These are phyloP conservation scores for Heterobasidion occidentale DNA, from an alignment of 1,284 basidiomycete species.

Conservation along the genomic window DNA sequence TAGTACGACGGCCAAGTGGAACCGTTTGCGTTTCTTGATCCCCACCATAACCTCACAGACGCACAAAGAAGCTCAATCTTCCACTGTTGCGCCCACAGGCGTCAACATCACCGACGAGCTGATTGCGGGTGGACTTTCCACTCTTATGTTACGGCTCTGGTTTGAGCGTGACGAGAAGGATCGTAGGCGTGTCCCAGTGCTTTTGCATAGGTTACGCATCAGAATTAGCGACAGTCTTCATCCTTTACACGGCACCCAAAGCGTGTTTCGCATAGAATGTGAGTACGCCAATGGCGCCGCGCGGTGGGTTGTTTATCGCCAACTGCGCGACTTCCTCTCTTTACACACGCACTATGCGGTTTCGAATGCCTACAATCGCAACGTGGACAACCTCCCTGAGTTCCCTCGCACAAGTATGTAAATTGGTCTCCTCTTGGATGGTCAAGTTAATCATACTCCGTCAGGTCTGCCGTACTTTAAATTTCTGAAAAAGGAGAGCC, in stretches of 20 bases:
- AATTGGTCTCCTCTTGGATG: neutral
- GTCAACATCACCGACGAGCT: constrained; percentile 85
- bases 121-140: constrained; percentile 73
- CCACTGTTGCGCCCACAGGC: constrained; percentile 38
- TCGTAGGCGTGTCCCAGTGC: constrained; percentile 75
- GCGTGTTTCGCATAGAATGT: constrained; percentile 90
- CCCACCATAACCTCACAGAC: constrained; percentile 37
- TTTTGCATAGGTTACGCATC: constrained; percentile 83
- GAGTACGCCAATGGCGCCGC: constrained; percentile 95
- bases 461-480: constrained; percentile 84
- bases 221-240: constrained; percentile 83
- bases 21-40: constrained; percentile 54
- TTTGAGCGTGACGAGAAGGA: constrained; percentile 89
- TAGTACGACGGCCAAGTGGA: constrained; percentile 38
- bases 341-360: constrained; percentile 90
- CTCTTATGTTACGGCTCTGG: constrained; percentile 82
- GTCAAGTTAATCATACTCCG: neutral
- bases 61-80: constrained; percentile 25
- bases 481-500: constrained; percentile 56
- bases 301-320: constrained; percentile 95
- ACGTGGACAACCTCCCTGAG: constrained; percentile 77
- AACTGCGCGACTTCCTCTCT: constrained; percentile 88
- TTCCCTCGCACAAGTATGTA: constrained; percentile 82
- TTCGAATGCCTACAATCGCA: constrained; percentile 71
- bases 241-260: constrained; percentile 69